A percentile compares a stretch with the other conserved stretches of the same genome.
Conservation (phyloP, 352 stramenopile genomes). For the Phytopythium cucurbitacearum region DNA sequence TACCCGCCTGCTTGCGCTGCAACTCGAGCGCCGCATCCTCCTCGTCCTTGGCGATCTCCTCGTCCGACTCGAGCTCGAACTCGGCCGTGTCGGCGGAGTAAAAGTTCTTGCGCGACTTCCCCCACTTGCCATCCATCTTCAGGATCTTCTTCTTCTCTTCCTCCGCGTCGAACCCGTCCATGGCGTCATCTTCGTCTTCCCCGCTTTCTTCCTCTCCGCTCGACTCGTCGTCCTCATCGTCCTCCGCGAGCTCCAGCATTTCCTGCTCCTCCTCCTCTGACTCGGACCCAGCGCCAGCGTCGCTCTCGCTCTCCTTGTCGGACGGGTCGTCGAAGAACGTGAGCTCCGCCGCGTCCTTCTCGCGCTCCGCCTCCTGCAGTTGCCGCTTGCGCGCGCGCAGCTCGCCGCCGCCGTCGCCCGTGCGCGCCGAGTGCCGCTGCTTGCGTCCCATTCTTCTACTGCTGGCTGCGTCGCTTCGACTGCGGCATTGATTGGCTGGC, state of each 20-base stretch:
- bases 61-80: slow-evolving; percentile 76
- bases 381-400: slow-evolving; percentile 63
- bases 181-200: slow-evolving; percentile 40
- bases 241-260: slow-evolving; percentile 56
- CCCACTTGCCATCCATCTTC: slow-evolving; percentile 83
- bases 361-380: slow-evolving; percentile 50
- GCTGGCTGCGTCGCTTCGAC: slow-evolving; percentile 8
- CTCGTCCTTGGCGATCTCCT: slow-evolving; percentile 78
- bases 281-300: slow-evolving; percentile 45
- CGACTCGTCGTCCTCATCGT: slow-evolving; percentile 31
- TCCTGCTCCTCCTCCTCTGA: slow-evolving; percentile 61
- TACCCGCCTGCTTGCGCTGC: slow-evolving; percentile 76
- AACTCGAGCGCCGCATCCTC: slow-evolving; percentile 79
- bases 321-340: slow-evolving; percentile 84
- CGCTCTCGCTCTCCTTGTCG: slow-evolving; percentile 58
- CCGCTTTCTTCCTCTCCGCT: slow-evolving; percentile 12
- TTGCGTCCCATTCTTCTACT: slow-evolving; percentile 61
- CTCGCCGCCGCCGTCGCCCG: slow-evolving; percentile 73
- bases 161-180: slow-evolving; percentile 50
- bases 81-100: slow-evolving; percentile 85
- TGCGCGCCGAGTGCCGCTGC: slow-evolving; percentile 60
- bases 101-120: slow-evolving; percentile 83
- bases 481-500: slow-evolving; percentile 4
- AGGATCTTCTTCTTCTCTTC: slow-evolving; percentile 64
- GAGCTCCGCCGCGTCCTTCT: slow-evolving; percentile 65